phyloP scores from a whole-genome alignment of 1,139 yeast genomes.

The Hanseniaspora gamundiae region DNA sequence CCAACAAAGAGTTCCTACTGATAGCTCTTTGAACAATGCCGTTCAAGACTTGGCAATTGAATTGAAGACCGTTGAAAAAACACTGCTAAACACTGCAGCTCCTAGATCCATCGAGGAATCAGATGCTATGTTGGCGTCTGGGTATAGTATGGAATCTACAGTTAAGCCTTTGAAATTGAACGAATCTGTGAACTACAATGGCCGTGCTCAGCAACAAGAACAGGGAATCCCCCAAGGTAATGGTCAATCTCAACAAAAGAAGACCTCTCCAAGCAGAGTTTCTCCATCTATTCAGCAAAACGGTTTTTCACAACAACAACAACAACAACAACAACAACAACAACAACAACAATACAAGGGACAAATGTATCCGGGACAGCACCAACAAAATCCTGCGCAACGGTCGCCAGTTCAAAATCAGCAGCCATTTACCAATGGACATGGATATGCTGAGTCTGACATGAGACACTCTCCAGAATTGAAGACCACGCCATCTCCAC shows the following conservation, averaged over 20 bases:
- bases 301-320: constrained; percentile 1
- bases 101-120: constrained; percentile 19
- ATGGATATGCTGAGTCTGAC: background rate
- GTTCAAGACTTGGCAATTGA: constrained; percentile 5
- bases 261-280: background rate
- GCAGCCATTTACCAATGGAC: background rate
- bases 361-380: no score
- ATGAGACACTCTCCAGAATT: background rate
- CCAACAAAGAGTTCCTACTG: background rate
- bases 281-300: background rate
- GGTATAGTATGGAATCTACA: constrained; percentile 3
- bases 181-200: background rate
- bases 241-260: no score
- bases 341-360: background rate
- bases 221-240: no score
- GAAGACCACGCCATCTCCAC: background rate
- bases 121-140: constrained; percentile 17
- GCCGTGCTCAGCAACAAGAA: background rate
- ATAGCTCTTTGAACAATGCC: constrained; percentile 4
- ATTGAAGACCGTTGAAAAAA: constrained; percentile 11
- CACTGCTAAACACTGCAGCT: constrained; percentile 16
- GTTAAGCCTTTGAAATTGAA: constrained; percentile 6
- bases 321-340: background rate
- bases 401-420: background rate
- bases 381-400: no score